A percentile compares a stretch with the other conserved stretches of the same genome.
These are phyloP conservation scores for Globisporangium sylvaticum DNA, from an alignment of 352 stramenopile genomes.

Conservation along the genomic window DNA sequence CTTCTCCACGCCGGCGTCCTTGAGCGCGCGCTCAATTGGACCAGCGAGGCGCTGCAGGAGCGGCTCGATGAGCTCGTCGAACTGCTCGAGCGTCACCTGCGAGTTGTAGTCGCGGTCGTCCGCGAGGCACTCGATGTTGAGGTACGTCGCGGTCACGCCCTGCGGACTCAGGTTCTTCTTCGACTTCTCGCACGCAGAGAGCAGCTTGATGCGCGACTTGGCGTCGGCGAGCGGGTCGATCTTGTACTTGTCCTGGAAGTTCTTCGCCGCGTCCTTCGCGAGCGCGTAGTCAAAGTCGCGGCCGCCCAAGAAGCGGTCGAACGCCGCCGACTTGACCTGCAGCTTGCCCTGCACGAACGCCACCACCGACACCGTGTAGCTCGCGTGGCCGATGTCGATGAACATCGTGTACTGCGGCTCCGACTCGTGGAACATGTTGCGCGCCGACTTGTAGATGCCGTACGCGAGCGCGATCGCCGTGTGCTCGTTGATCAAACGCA, in stretches of 20 bases:
- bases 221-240: constrained; percentile 88
- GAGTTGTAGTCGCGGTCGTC: constrained; percentile 97
- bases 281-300: constrained; percentile 96
- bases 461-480: constrained; percentile 95
- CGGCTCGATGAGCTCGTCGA: constrained; percentile 91
- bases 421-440: constrained; percentile 91
- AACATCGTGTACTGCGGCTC: constrained; percentile 98
- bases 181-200: constrained; percentile 96
- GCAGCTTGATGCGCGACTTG: constrained; percentile 96
- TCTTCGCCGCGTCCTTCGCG: constrained; percentile 90
- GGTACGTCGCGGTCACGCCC: constrained; percentile 94
- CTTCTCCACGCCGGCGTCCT: constrained; percentile 87
- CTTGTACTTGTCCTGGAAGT: constrained; percentile 97
- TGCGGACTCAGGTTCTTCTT: constrained; percentile 98
- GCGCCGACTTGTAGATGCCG: constrained; percentile 95
- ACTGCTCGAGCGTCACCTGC: constrained; percentile 93
- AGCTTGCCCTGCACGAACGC: constrained; percentile 95
- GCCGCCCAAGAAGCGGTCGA: constrained; percentile 94
- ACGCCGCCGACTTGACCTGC: constrained; percentile 92
- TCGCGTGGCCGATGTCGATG: constrained; percentile 96
- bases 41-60: constrained; percentile 83
- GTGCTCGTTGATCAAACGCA: constrained; percentile 98
- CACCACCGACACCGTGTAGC: constrained; percentile 90
- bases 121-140: constrained; percentile 98
- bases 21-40: constrained; percentile 81